Base-by-base conservation (phyloP, 208 protist species). In the Endotrypanum monterogeii region DNA sequence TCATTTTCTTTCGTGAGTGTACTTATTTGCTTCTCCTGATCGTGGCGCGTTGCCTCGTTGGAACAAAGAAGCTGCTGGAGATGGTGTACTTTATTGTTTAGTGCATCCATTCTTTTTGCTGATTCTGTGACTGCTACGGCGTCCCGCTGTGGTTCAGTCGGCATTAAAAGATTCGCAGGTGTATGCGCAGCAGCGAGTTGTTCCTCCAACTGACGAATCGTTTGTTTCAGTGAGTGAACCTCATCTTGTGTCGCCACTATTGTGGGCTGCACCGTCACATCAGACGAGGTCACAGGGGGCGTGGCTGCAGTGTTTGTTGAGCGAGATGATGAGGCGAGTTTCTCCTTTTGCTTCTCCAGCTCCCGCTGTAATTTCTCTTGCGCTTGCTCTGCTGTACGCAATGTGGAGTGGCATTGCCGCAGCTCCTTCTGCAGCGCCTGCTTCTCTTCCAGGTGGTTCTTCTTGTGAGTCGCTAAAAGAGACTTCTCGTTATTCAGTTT, bases 341-440 rank as follows among this genome's bases (percentile, higher is more conserved):
- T 46, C 44, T 67, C 60, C 28, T 32, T n/a, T 35, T 63, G 39
- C 71, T 82, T 82, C 20, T 79, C 73, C 50, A 76, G 44, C 23
- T 83, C 73, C 52, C 69, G 71, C 68, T 79, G 79, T 41, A 79
- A 55, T 39, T 60, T 69, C 30, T 68, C 73, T n/a, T 73, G 68
- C 35, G 62, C 62, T 50, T 78, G 44, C 50, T 79, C 52, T 23
- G 56, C 66, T 30, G 32, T 50, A 12, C 71, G 57, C 20, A 51
- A 25, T 20, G 55, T 46, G 20, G 23, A 39, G 50, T 76, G 73
- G 14, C 67, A 58, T 52, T 76, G 67, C 37, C 61, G 67, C 57
- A 72, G 50, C 67, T 78, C 79, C 55, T 70, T 73, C 39, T 73
- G 62, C 61, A 63, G 9, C 4, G 57, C 67, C 32, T 68, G 67